Evolutionary conservation across 106 monocot species (phyloP).

Genomic region (Platanthera guangdongensis): DNA sequence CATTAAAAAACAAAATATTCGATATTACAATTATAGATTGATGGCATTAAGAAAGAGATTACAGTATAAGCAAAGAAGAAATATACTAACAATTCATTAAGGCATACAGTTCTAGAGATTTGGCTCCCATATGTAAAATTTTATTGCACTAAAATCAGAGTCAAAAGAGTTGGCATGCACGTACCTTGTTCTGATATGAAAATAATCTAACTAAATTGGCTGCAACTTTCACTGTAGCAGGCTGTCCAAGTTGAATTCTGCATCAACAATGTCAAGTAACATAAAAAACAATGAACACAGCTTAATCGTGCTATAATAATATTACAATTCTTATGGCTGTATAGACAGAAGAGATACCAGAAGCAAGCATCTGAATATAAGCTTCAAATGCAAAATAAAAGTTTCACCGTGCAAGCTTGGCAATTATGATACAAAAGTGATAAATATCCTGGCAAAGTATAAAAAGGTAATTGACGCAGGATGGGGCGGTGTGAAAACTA

Average conservation of each 20-base stretch:
- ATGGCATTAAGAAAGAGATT: not conserved
- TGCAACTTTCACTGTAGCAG: constrained; percentile 86
- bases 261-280: not conserved
- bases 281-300: not conserved
- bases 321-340: not conserved
- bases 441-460: not conserved
- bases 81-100: not conserved
- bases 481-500: too few species aligned
- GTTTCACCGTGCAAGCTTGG: not conserved
- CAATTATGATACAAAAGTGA: not conserved
- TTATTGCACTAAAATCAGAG: not conserved
- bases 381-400: not conserved
- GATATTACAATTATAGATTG: not conserved
- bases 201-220: constrained; percentile 80
- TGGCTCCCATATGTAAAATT: not conserved
- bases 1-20: not conserved
- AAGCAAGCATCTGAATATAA: not conserved
- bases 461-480: not conserved
- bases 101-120: not conserved
- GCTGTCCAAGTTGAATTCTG: constrained; percentile 93
- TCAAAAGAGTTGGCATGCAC: constrained; percentile 19
- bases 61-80: not conserved
- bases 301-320: not conserved
- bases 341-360: not conserved
- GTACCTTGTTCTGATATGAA: constrained; percentile 93